Base-by-base conservation (phyloP, 371 early-diverging fungal species). In the Mortierella sp. region DNA sequence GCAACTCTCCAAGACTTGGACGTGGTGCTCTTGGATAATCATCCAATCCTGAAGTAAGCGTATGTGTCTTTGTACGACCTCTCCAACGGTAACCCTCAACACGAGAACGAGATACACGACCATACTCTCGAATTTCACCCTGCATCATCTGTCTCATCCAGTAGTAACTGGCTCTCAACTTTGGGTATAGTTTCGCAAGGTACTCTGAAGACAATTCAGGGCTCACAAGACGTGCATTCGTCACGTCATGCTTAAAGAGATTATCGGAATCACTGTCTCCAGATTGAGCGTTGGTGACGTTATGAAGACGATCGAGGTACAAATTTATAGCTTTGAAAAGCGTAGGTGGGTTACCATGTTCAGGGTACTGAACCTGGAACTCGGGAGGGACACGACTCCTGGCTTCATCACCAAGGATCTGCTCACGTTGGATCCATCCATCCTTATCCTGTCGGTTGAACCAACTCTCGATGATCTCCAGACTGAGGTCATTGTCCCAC, bases 341-440 rank as follows among this genome's bases (percentile, higher is more conserved):
- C 1, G 97, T 97, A 0, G 98, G 98, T 13, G 98, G 98, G 72
- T 97, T 98, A 57, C 94, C 98, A 84, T 94, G 95, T 63, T 97
- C 92, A 11, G 96, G 94, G 75, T 94, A 94, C 83, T 98, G 98
- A 0, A 92, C 93, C 70, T 96, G 97, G 87, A 97, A 97, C 87
- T 97, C 95, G 13, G 80, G 40, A 0, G 98, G 98, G 5, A 96
- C 94, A 87, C 90, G 70, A 86, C 95, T 95, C 32, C 97, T 90
- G 0, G 97, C 96, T 70, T 98, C 98, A 28, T 93, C 95, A 13
- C 98, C 98, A 10, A 97, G 83, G 63, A 97, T 97, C 82, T 97
- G 97, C 76, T 98, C 98, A 22, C 98, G 89, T 5, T 94, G 96
- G 36, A 97, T 91, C 98, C 98, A 98, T 0, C 98, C 98, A 53